Evolutionary conservation across 139 green algal genomes (phyloP).

Genomic region (Tetradesmus lagerheimii): DNA sequence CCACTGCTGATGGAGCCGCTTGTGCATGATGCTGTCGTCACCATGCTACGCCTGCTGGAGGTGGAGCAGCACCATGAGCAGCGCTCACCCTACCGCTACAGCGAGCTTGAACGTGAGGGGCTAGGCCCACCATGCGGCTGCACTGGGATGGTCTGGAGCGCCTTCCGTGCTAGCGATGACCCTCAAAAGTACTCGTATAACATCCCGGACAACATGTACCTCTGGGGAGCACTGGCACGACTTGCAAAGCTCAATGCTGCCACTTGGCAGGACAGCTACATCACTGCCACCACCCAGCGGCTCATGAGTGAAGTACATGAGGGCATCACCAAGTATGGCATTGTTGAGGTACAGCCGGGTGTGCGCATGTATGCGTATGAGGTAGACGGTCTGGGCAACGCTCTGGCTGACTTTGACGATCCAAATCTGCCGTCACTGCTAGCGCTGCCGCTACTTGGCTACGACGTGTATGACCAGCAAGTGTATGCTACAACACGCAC

Average conservation of each 20-base stretch:
- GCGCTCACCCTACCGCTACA: constrained; percentile 62
- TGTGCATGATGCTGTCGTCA: constrained; percentile 62
- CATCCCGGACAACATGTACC: constrained; percentile 70
- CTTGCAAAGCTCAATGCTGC: constrained; percentile 60
- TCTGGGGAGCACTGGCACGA: constrained; percentile 62
- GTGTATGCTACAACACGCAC: constrained; percentile 53
- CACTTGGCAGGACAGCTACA: constrained; percentile 56
- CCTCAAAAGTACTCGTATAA: constrained; percentile 63
- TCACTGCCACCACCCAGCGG: constrained; percentile 19
- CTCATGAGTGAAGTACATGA: constrained; percentile 55
- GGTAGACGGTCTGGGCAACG: constrained; percentile 68
- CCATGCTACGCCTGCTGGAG: constrained; percentile 60
- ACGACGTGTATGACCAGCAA: constrained; percentile 53
- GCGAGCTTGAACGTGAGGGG: constrained; percentile 65
- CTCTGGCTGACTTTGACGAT: constrained; percentile 67
- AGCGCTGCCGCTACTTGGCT: constrained; percentile 74
- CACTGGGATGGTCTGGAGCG: constrained; percentile 78
- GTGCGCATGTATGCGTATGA: constrained; percentile 71
- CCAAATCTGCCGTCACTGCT: constrained; percentile 77
- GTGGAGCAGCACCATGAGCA: constrained; percentile 72
- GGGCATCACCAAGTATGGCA: constrained; percentile 61
- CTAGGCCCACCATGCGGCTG: constrained; percentile 43
- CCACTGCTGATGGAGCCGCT: constrained; percentile 51
- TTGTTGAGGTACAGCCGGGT: background rate
- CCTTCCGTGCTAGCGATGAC: constrained; percentile 74